Percentiles rank a stretch among this genome's conserved stretches.
These are phyloP conservation scores for Penicillium chermesinum DNA, from an alignment of 495 filamentous ascomycete genomes.

Conservation along the genomic window DNA sequence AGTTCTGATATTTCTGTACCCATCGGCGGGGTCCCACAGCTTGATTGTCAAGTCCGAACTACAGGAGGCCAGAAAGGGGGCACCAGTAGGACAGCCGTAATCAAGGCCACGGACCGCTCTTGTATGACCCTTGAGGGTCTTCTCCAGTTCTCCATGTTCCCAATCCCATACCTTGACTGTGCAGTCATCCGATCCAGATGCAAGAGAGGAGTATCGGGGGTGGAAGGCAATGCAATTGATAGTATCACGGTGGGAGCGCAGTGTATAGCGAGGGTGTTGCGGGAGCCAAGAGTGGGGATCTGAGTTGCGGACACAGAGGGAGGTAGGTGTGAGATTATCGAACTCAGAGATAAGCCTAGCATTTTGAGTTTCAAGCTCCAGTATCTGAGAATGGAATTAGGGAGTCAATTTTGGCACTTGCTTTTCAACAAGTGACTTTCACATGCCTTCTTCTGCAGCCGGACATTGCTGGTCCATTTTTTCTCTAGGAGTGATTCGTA, in stretches of 20 bases:
- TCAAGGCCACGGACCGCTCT: constrained; percentile 84
- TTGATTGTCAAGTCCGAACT: constrained; percentile 88
- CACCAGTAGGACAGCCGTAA: constrained; percentile 77
- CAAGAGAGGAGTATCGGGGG: constrained; percentile 81
- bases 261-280: constrained; percentile 66
- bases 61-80: constrained; percentile 80
- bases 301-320: constrained; percentile 60
- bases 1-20: constrained; percentile 90
- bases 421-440: background rate
- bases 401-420: background rate
- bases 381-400: constrained; percentile 55
- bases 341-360: constrained; percentile 69
- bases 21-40: constrained; percentile 85
- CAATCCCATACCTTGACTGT: constrained; percentile 97
- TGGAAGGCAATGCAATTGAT: constrained; percentile 91
- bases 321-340: constrained; percentile 79
- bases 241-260: constrained; percentile 74
- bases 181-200: constrained; percentile 84
- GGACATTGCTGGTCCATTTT: constrained; percentile 92
- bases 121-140: constrained; percentile 87
- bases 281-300: constrained; percentile 84
- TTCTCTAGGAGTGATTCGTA: constrained; percentile 88
- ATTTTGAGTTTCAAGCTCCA: constrained; percentile 78
- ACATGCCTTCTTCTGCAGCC: constrained; percentile 83
- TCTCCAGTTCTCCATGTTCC: constrained; percentile 86